Base-by-base conservation (phyloP, 257 asterid species). In the Fraxinus cuspidata region DNA sequence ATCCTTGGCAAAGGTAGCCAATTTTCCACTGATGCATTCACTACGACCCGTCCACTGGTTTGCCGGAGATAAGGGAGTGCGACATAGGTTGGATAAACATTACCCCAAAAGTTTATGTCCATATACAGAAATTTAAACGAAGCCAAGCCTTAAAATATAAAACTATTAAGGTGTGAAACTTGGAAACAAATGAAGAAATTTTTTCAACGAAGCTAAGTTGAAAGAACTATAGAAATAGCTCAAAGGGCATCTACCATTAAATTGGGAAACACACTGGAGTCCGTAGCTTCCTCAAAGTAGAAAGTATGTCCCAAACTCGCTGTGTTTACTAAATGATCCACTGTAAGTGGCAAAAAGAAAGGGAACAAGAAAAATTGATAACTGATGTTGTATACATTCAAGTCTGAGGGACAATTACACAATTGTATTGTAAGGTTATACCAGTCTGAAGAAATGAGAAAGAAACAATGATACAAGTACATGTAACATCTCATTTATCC, bases 41-140 rank as follows among this genome's bases (percentile, higher is more conserved):
- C 97, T 37, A 94, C 79, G 15, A 94, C 75, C 25, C 97, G 86
- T 7, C 99, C 99, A 56, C 84, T 85, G 83, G 56, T 86, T 81
- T 91, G 90, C 3, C 96, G 87, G 32, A 92, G 84, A 76, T 94
- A 85, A 18, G 99, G 99, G 47, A 94, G 88, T 2, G 99, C 97
- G 0, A 89, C 97, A 80, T 92, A 84, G 0, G 99, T 94, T 31
- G 99, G 99, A 83, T 92, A 91, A 2, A 94, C 96, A 83, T 94
- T 94, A 40, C 97, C 99, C 99, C 99, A 92, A 70, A 94, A 92
- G 86, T n/a, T n/a, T n/a, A n/a, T n/a, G n/a, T n/a, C n/a, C n/a
- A n/a, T n/a, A n/a, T n/a, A n/a, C 44, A 70, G 8, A 23, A 51
- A 53, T 19, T 53, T 7, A 53, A 19, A 18, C 3, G 23, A 19